Base-by-base conservation (phyloP, 305 asterid genomes). In the Rubia tinctorum region DNA sequence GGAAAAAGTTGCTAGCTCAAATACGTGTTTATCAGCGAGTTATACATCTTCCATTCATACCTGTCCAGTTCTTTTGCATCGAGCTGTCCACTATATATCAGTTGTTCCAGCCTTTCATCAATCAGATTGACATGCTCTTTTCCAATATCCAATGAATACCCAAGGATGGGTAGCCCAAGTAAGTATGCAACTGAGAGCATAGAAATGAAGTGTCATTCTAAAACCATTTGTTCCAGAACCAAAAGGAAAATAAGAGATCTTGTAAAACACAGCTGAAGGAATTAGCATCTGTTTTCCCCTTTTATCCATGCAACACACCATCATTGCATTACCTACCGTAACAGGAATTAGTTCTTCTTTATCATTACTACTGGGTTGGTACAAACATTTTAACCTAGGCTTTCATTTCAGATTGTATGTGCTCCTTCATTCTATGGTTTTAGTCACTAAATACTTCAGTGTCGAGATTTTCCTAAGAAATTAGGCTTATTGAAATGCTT, bases 21-120 rank as follows among this genome's bases (percentile, higher is more conserved):
- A 37, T 20, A 14, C 7, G 4, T 56, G 18, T 10, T 12, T 45
- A 9, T 59, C 64, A 59, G 64, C 64, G 11, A 59, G 37, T 59
- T 59, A 62, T 68, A 62, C 30, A 66, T 66, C 70, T 40, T 64
- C 67, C 43, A 62, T 66, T 74, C 14, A 42, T 85, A 91, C 98
- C 96, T 88, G 87, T 93, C 98, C 49, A 93, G 87, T 78, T 93
- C 98, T 82, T 91, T 90, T 58, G 94, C 80, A 78, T 93, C 98
- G 69, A 93, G 96, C 76, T 91, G 97, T 42, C 98, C 98, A 69
- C 97, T 93, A 80, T 93, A 93, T 55, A 93, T 87, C 72, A 93
- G 86, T 77, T 91, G 91, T 77, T 93, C 98, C 61, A 93, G 96
- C 72, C 85, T 88, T 81, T 88, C 78, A 75, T 93, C 96, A 43